These are phyloP conservation scores for Streptanthus diversifolius DNA, from an alignment of 345 rosid genomes.

Conservation along the genomic window DNA sequence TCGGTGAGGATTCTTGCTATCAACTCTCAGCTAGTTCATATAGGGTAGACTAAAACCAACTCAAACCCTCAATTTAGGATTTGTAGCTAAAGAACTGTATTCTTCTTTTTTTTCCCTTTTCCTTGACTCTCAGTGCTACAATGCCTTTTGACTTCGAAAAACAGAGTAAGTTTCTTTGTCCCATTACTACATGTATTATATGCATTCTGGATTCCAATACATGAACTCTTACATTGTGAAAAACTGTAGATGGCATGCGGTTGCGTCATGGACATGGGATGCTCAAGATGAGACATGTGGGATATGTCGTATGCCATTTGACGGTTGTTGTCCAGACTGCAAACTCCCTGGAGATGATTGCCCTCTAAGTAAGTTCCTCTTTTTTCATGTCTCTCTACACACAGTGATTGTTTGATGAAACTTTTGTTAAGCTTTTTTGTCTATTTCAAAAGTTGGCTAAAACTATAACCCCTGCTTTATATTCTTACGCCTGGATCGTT, in stretches of 20 bases:
- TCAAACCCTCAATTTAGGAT: not conserved
- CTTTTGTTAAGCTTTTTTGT: not conserved
- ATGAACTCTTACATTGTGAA: not conserved
- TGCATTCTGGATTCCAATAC: not conserved
- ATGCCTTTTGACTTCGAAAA: not conserved
- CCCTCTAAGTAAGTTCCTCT: constrained; percentile 60
- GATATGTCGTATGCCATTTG: constrained; percentile 96
- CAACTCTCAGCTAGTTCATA: not conserved
- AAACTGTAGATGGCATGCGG: constrained; percentile 82
- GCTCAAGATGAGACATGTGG: constrained; percentile 98
- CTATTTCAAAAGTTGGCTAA: not conserved
- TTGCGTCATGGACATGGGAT: constrained; percentile 99
- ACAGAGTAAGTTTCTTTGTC: not conserved
- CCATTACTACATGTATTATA: not conserved
- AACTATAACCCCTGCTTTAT: not conserved
- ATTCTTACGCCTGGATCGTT: not conserved
- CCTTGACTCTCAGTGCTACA: not conserved
- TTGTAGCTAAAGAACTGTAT: not conserved
- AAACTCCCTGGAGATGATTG: constrained; percentile 98
- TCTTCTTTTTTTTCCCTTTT: not conserved
- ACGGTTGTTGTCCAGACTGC: constrained; percentile 96
- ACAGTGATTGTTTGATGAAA: not conserved
- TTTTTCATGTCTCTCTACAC: not conserved
- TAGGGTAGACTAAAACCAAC: not conserved
- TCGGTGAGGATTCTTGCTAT: not conserved